These are phyloP conservation scores for Hemisphaericaspora nanyangensis DNA, from an alignment of 805 yeast genomes.

Conservation along the genomic window DNA sequence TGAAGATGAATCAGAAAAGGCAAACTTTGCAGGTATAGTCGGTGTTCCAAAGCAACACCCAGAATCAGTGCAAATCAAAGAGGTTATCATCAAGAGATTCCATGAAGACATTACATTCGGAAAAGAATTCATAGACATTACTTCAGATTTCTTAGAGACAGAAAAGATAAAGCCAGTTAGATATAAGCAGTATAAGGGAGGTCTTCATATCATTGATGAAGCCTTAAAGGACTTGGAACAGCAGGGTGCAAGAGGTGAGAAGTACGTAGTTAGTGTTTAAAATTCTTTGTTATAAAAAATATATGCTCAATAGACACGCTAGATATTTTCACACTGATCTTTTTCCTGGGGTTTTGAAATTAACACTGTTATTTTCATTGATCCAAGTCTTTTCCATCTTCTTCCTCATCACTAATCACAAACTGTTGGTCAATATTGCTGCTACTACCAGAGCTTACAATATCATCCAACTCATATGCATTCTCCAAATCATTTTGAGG, in stretches of 20 bases:
- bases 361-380: neutral
- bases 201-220: conserved; percentile 25
- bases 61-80: conserved; percentile 22
- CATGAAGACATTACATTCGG: conserved; percentile 43
- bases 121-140: conserved; percentile 25
- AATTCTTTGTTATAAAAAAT: neutral
- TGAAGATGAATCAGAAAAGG: neutral
- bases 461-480: conserved; percentile 10
- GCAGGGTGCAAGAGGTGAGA: conserved; percentile 41
- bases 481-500: conserved; percentile 2
- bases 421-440: conserved; percentile 10
- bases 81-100: conserved; percentile 37
- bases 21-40: conserved; percentile 37
- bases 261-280: conserved; percentile 29
- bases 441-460: neutral
- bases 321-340: no score
- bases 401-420: conserved; percentile 18
- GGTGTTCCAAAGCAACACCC: conserved; percentile 23
- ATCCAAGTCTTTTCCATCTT: conserved; percentile 5
- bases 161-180: conserved; percentile 30
- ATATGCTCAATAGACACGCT: neutral
- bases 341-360: neutral
- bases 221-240: conserved; percentile 38
- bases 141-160: conserved; percentile 25
- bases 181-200: conserved; percentile 31